Conservation (phyloP, 2,329 filamentous ascomycete species). For the Colletotrichum cordylinicola region DNA sequence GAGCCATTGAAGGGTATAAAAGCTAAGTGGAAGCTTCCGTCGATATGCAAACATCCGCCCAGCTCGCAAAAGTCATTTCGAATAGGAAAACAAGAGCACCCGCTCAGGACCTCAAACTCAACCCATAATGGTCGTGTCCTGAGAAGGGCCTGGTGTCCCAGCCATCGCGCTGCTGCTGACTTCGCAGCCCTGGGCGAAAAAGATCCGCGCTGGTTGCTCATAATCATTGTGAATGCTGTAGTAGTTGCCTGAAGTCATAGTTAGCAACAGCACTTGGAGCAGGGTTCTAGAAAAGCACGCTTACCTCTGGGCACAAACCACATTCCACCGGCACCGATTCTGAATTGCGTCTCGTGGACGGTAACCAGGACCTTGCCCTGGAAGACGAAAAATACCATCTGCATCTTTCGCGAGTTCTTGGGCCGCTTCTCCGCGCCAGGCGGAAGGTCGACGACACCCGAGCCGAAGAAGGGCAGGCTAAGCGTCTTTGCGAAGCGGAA, state of each 20-base stretch:
- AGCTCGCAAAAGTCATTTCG: not conserved
- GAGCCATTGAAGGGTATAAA: not conserved
- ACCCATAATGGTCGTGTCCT: conserved; percentile 19
- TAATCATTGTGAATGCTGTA: conserved; percentile 90
- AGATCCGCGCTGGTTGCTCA: conserved; percentile 75
- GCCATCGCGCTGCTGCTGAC: conserved; percentile 26
- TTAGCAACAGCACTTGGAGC: conserved; percentile 19
- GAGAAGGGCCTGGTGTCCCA: not conserved
- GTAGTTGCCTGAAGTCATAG: conserved; percentile 74
- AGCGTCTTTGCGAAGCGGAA: conserved; percentile 93
- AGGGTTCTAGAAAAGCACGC: conserved; percentile 33
- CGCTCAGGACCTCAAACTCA: not conserved
- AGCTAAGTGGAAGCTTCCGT: not conserved
- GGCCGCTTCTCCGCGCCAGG: conserved; percentile 82
- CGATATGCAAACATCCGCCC: not conserved
- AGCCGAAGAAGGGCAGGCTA: conserved; percentile 84
- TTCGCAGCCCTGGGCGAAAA: conserved; percentile 90
- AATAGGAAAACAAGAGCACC: not conserved
- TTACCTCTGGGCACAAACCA: conserved; percentile 95
- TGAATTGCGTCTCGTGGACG: conserved; percentile 77
- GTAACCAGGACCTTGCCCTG: conserved; percentile 82
- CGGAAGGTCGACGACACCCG: conserved; percentile 87
- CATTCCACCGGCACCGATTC: conserved; percentile 85
- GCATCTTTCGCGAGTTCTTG: conserved; percentile 95
- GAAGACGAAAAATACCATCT: conserved; percentile 95